Conservation (phyloP, 2,329 filamentous ascomycete species). For the Fusarium napiforme region DNA sequence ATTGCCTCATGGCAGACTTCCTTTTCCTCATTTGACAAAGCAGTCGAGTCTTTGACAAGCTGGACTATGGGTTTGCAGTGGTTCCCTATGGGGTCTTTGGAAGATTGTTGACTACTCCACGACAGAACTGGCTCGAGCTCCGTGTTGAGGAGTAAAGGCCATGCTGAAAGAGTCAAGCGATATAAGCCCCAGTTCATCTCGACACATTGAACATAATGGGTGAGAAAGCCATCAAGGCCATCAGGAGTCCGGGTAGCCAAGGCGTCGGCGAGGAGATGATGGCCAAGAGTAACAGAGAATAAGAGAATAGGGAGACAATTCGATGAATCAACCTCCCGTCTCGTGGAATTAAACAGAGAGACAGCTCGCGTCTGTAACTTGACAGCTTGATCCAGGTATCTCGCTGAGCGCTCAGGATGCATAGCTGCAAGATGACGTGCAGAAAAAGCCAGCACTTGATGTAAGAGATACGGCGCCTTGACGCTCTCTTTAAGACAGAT, state of each 20-base stretch:
- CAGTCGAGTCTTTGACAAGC: neutral
- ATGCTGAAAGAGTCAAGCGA: neutral
- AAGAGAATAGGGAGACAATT: conserved; percentile 30
- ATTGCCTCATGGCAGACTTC: neutral
- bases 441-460: conserved; percentile 30
- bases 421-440: conserved; percentile 19
- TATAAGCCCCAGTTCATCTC: conserved; percentile 25
- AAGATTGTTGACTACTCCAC: conserved; percentile 1
- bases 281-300: conserved; percentile 15
- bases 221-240: neutral
- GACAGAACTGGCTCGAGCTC: conserved; percentile 10
- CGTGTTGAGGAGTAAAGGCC: conserved; percentile 4
- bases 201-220: conserved; percentile 13
- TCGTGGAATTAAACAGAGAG: conserved; percentile 15
- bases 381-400: conserved; percentile 2
- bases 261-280: conserved; percentile 25
- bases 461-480: conserved; percentile 19
- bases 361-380: conserved; percentile 21
- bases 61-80: neutral
- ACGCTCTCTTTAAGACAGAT: neutral
- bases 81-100: neutral
- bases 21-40: neutral
- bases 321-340: neutral
- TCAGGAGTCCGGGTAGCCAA: neutral
- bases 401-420: neutral